A percentile compares a stretch with the other conserved stretches of the same genome.
Conservation (phyloP, 768 basidiomycete species). For the Lactarius evosmus region DNA sequence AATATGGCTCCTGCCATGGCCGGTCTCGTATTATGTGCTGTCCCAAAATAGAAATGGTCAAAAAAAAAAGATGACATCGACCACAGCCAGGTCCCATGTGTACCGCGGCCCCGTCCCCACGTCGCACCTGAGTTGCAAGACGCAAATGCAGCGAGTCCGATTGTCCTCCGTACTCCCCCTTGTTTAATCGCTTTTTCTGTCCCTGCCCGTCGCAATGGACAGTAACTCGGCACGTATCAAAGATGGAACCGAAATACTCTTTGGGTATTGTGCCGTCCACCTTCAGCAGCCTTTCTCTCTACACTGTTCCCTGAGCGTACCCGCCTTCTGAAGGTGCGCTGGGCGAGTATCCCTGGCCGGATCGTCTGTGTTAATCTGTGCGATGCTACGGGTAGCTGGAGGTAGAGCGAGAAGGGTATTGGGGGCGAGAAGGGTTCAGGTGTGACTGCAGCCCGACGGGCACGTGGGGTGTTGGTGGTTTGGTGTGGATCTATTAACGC, state of each 20-base stretch:
- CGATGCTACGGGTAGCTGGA: too few species aligned
- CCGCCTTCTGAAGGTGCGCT: conserved; percentile 56
- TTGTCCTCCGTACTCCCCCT: conserved; percentile 21
- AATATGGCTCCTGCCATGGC: too few species aligned
- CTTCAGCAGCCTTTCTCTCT: conserved; percentile 62
- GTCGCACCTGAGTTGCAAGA: conserved; percentile 93
- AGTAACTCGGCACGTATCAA: conserved; percentile 55
- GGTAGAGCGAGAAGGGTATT: too few species aligned
- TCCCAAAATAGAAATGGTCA: too few species aligned
- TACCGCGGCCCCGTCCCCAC: conserved; percentile 67
- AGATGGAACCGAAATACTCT: conserved; percentile 85
- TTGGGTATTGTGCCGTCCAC: too few species aligned
- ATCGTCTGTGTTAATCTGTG: conserved; percentile 75
- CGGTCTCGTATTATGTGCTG: too few species aligned
- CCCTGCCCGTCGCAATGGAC: conserved; percentile 43
- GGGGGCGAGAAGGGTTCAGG: too few species aligned
- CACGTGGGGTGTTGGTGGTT: conserved; percentile 43
- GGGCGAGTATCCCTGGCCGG: conserved; percentile 71
- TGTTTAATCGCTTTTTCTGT: background rate
- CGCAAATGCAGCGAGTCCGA: conserved; percentile 66
- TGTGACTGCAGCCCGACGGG: conserved; percentile 19
- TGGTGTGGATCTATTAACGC: background rate
- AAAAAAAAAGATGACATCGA: too few species aligned
- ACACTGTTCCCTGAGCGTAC: conserved; percentile 65
- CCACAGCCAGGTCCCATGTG: too few species aligned